Percentiles rank a stretch among this genome's conserved stretches.
These are phyloP conservation scores for Straminergon stramineum DNA, from an alignment of 225 moss, liverwort and hornwort genomes.

Conservation along the genomic window DNA sequence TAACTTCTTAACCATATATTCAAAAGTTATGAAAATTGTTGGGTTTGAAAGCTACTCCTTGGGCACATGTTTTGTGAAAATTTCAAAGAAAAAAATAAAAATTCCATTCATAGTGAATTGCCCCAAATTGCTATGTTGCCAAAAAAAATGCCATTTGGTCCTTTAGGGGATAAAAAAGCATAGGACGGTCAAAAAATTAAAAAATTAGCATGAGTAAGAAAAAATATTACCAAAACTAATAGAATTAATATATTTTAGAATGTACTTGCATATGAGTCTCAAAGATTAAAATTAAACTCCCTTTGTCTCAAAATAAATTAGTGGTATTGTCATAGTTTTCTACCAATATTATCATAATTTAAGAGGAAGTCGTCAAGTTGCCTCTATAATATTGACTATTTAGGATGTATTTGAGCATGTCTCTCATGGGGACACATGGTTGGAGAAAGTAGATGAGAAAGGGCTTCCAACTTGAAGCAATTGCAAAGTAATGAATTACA, in stretches of 20 bases:
- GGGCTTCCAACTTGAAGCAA: neutral
- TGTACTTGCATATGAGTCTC: neutral
- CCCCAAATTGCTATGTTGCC: too few relatives aligned
- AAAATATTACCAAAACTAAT: too few relatives aligned
- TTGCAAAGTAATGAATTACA: neutral
- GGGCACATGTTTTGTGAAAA: too few relatives aligned
- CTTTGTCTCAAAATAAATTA: neutral
- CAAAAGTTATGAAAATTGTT: too few relatives aligned
- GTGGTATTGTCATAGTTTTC: rapidly evolving
- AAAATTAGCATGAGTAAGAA: neutral
- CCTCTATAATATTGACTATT: neutral
- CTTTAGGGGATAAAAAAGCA: neutral
- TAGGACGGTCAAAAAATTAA: too few relatives aligned
- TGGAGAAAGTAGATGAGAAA: neutral
- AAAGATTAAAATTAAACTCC: rapidly evolving
- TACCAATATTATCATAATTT: rapidly evolving
- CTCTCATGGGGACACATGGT: neutral
- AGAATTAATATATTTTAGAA: too few relatives aligned
- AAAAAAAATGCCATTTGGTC: too few relatives aligned
- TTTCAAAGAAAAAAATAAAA: too few relatives aligned
- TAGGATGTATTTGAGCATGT: neutral
- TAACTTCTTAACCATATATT: too few relatives aligned
- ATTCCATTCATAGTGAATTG: too few relatives aligned
- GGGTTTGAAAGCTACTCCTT: too few relatives aligned
- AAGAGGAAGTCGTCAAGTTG: neutral